Percentiles rank a stretch among this genome's conserved stretches.
phyloP scores from a whole-genome alignment of 306 rosid species.

The Casuarina equisetifolia region DNA sequence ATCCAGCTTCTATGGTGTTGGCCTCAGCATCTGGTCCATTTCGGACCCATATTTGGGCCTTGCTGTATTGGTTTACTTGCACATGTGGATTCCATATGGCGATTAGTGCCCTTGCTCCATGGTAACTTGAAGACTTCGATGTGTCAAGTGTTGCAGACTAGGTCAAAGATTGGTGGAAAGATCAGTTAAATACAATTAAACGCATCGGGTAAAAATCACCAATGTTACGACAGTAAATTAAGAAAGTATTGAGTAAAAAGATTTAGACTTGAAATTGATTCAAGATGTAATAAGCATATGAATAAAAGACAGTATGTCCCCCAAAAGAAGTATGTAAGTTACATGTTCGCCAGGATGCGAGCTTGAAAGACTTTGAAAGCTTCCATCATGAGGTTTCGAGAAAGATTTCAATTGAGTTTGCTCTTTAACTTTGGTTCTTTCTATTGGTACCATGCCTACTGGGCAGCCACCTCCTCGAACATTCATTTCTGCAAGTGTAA shows the following conservation, averaged over 20 bases:
- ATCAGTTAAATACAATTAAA: not conserved
- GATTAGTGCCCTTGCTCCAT: not conserved
- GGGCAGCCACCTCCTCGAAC: conserved; percentile 20
- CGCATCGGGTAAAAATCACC: too few relatives aligned
- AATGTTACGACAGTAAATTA: too few relatives aligned
- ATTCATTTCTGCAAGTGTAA: not conserved
- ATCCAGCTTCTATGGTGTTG: not conserved
- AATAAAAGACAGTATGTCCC: too few relatives aligned
- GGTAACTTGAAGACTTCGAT: not conserved
- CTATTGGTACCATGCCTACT: conserved; percentile 25
- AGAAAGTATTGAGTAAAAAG: too few relatives aligned
- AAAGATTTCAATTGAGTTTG: not conserved
- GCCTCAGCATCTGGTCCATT: not conserved
- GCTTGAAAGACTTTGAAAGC: not conserved
- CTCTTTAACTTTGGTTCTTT: conserved; percentile 17
- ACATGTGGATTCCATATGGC: not conserved
- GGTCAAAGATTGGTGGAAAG: not conserved
- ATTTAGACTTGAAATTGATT: too few relatives aligned
- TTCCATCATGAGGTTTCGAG: conserved; percentile 1
- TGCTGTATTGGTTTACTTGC: not conserved
- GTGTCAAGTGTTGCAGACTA: not conserved
- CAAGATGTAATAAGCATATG: too few relatives aligned
- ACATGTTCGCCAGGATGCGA: not conserved
- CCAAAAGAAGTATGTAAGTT: not conserved
- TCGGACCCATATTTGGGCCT: not conserved